These are phyloP conservation scores for Rhizopogon vulgaris DNA, from an alignment of 768 basidiomycete genomes.

Conservation along the genomic window DNA sequence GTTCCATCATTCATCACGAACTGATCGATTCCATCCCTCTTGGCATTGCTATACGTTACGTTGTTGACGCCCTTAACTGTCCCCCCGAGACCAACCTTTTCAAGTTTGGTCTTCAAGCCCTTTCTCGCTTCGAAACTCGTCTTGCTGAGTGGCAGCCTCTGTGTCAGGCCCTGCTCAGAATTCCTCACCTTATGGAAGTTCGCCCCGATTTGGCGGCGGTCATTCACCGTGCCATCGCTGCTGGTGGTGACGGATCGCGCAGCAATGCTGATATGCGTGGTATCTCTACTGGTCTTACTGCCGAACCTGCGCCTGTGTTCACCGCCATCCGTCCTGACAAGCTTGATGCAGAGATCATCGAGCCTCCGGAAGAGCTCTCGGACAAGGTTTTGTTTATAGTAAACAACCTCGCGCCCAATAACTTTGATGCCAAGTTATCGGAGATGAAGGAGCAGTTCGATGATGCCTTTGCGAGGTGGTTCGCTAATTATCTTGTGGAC, in stretches of 20 bases:
- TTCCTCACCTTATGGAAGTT: slow-evolving; percentile 80
- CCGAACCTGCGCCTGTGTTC: slow-evolving; percentile 56
- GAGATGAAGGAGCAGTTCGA: slow-evolving; percentile 87
- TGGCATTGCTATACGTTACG: slow-evolving; percentile 94
- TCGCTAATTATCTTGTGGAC: slow-evolving; percentile 95
- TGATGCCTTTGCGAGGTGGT: slow-evolving; percentile 86
- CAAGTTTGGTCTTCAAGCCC: slow-evolving; percentile 90
- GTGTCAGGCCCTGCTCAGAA: slow-evolving; percentile 81
- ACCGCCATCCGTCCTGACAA: slow-evolving; percentile 71
- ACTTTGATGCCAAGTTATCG: slow-evolving; percentile 79
- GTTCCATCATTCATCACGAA: slow-evolving; percentile 89
- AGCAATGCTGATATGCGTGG: slow-evolving; percentile 35
- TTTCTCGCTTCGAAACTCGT: slow-evolving; percentile 80
- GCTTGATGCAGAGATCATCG: slow-evolving; percentile 52
- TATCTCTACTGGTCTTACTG: slow-evolving; percentile 27
- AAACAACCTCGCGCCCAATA: slow-evolving; percentile 93
- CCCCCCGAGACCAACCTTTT: slow-evolving; percentile 90
- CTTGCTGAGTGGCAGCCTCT: slow-evolving; percentile 90
- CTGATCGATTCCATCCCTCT: slow-evolving; percentile 92
- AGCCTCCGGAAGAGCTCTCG: slow-evolving; percentile 80
- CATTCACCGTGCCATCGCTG: slow-evolving; percentile 66
- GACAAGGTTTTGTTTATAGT: slow-evolving; percentile 97
- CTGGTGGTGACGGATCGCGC: slow-evolving; percentile 36
- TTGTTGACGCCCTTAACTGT: slow-evolving; percentile 89
- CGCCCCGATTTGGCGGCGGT: slow-evolving; percentile 74